Conservation (phyloP, 768 basidiomycete species). For the Boletus edulis region DNA sequence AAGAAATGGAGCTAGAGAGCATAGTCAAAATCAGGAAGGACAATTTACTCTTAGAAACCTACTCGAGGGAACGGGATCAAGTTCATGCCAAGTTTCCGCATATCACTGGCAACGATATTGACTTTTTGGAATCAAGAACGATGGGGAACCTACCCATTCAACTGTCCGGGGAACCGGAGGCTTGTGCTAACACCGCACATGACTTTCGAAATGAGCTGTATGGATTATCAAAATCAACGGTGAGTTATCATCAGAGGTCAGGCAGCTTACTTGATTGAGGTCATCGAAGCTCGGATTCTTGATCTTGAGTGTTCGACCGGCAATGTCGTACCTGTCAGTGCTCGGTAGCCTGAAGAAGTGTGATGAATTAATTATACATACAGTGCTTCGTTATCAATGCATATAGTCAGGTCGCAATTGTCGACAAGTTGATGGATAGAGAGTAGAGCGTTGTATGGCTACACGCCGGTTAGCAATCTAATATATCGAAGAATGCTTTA, state of each 20-base stretch:
- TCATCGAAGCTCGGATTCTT: constrained; percentile 61
- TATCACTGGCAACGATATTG: constrained; percentile 48
- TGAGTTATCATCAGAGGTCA: neutral
- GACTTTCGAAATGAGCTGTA: constrained; percentile 74
- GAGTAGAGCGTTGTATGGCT: constrained; percentile 83
- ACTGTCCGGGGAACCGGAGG: constrained; percentile 89
- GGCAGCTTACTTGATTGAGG: constrained; percentile 58
- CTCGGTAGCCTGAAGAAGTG: neutral
- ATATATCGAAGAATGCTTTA: neutral
- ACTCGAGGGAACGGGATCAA: constrained; percentile 95
- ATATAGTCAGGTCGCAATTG: constrained; percentile 79
- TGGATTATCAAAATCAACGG: neutral
- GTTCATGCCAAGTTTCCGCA: constrained; percentile 91
- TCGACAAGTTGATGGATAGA: constrained; percentile 90
- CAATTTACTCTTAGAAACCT: constrained; percentile 22
- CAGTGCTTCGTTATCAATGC: constrained; percentile 87
- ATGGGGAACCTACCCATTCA: constrained; percentile 65
- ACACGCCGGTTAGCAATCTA: constrained; percentile 7
- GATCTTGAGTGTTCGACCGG: constrained; percentile 60
- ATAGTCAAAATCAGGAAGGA: neutral
- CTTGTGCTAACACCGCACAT: constrained; percentile 96
- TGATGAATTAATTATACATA: constrained; percentile 31
- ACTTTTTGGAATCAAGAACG: neutral
- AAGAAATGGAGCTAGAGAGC: constrained; percentile 84
- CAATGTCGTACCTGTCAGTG: constrained; percentile 64